Evolutionary conservation across 768 basidiomycete species (phyloP).

Genomic region (Termitomyces sp.): DNA sequence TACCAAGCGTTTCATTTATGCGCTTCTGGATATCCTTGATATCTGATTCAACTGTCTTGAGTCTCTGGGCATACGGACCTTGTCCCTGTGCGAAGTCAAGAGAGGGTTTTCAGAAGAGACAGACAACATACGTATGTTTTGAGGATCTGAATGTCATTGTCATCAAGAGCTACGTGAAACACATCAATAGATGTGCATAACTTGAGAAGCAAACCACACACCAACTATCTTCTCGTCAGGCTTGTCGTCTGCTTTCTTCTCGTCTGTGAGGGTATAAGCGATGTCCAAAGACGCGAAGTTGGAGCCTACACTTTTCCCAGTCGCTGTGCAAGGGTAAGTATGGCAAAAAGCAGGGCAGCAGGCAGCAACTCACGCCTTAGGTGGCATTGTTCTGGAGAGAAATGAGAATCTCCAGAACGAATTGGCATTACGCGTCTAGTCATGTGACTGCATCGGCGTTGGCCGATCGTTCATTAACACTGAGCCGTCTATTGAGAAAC

Average conservation of each 20-base stretch:
- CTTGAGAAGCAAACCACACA: conserved; percentile 25
- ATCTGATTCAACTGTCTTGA: conserved; percentile 88
- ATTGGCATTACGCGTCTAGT: conserved; percentile 28
- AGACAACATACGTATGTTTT: conserved; percentile 84
- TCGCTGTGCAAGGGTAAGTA: conserved; percentile 48
- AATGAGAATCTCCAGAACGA: conserved; percentile 12
- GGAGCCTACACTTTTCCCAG: conserved; percentile 91
- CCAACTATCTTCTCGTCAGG: conserved; percentile 91
- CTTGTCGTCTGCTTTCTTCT: conserved; percentile 84
- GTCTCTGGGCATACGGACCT: conserved; percentile 88
- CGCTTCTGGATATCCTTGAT: conserved; percentile 96
- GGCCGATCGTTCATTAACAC: conserved; percentile 8
- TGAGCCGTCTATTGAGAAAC: background rate
- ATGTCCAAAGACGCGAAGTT: background rate
- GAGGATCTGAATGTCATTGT: conserved; percentile 97
- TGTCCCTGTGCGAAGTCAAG: conserved; percentile 64
- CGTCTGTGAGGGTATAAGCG: conserved; percentile 41
- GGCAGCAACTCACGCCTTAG: conserved; percentile 78
- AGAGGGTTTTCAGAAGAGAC: background rate
- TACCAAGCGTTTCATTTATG: conserved; percentile 95
- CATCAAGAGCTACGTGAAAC: conserved; percentile 74
- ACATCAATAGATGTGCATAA: background rate
- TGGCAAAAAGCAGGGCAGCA: conserved; percentile 8
- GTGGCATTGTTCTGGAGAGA: conserved; percentile 61
- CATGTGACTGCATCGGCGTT: conserved; percentile 22